Evolutionary conservation across 139 green algal species (phyloP).

Genomic region (Coelastrella sp.): DNA sequence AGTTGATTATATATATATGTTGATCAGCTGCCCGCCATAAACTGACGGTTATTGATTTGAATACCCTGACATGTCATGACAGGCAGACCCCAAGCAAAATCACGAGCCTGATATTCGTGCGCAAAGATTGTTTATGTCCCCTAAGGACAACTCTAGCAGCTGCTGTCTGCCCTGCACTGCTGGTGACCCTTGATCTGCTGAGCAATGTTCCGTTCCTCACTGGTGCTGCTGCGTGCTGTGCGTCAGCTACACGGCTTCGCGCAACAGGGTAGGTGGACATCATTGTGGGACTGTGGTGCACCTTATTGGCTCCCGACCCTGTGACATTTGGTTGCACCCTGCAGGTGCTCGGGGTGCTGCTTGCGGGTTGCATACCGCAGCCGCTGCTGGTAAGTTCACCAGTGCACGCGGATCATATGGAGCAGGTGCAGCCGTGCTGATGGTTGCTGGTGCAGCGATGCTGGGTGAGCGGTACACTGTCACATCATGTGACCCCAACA

Average conservation of each 20-base stretch:
- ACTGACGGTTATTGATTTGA: not conserved
- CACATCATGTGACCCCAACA: too few relatives aligned
- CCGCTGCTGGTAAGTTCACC: not conserved
- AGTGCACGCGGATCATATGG: not conserved
- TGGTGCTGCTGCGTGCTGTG: constrained; percentile 1
- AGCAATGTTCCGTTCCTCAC: not conserved
- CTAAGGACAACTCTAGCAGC: too few relatives aligned
- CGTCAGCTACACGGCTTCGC: constrained; percentile 1
- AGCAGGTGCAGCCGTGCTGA: constrained; percentile 23
- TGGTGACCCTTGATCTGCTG: too few relatives aligned
- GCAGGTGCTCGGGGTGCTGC: constrained; percentile 2
- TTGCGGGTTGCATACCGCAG: constrained; percentile 7
- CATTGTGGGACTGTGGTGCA: too few relatives aligned
- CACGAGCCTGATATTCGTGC: too few relatives aligned
- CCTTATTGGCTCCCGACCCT: too few relatives aligned
- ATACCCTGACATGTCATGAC: not conserved
- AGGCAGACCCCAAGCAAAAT: too few relatives aligned
- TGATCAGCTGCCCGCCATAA: too few relatives aligned
- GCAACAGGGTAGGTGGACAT: not conserved
- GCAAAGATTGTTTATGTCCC: too few relatives aligned
- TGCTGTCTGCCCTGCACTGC: not conserved
- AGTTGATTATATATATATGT: too few relatives aligned
- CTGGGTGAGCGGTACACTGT: constrained; percentile 10
- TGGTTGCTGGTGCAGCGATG: constrained; percentile 32
- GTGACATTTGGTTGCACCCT: too few relatives aligned